Evolutionary conservation across 192 early-diverging fungal genomes (phyloP).

Genomic region (Coemansia sp.): DNA sequence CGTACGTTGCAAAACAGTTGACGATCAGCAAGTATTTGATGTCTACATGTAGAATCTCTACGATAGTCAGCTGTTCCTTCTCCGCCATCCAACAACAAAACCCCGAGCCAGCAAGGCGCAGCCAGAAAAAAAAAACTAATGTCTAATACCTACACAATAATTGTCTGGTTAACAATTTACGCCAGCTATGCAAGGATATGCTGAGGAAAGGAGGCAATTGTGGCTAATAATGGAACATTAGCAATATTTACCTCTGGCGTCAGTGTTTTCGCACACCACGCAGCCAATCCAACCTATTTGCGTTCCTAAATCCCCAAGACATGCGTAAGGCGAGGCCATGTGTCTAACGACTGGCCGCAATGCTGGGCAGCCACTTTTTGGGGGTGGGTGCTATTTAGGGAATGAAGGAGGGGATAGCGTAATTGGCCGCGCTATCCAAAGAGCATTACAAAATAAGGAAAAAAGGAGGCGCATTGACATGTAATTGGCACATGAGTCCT

Average conservation of each 20-base stretch:
- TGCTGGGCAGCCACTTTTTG: neutral
- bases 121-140: no score
- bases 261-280: conserved; percentile 1
- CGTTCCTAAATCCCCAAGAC: neutral
- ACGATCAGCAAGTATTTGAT: neutral
- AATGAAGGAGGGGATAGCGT: neutral
- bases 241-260: neutral
- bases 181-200: conserved; percentile 6
- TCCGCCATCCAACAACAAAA: neutral
- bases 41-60: neutral
- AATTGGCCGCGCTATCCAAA: neutral
- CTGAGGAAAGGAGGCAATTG: neutral
- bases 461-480: conserved; percentile 9
- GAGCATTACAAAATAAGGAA: neutral
- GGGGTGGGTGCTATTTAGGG: neutral
- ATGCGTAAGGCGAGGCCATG: neutral
- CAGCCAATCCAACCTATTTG: conserved; percentile 6
- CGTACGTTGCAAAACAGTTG: neutral
- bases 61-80: neutral
- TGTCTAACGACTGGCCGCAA: neutral
- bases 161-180: neutral
- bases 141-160: neutral
- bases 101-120: neutral
- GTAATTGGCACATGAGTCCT: conserved; percentile 3
- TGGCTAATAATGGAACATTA: neutral